Conservation (phyloP, 345 rosid species). For the Moricandia arvensis region DNA sequence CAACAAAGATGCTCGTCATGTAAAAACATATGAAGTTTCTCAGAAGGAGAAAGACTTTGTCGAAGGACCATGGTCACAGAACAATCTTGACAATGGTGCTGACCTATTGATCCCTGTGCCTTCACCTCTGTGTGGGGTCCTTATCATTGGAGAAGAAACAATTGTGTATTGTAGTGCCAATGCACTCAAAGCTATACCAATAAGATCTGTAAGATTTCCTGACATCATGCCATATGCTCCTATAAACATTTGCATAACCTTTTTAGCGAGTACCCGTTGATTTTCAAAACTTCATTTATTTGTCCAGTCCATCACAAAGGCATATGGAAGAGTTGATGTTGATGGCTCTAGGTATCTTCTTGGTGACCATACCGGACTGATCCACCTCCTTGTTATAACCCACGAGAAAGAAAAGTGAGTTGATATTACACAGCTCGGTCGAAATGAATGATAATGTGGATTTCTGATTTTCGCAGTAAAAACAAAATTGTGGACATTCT, state of each 20-base stretch:
- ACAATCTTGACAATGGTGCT: constrained; percentile 90
- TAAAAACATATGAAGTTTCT: constrained; percentile 85
- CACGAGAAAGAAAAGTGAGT: constrained; percentile 94
- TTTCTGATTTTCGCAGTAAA: background rate
- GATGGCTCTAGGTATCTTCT: constrained; percentile 95
- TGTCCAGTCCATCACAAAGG: constrained; percentile 74
- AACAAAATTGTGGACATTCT: background rate
- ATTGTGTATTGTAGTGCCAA: constrained; percentile 85
- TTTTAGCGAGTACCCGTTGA: constrained; percentile 6
- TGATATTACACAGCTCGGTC: constrained; percentile 1
- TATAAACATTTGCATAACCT: constrained; percentile 7
- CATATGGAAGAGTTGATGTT: constrained; percentile 92
- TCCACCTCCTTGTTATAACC: constrained; percentile 83
- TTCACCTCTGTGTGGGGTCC: constrained; percentile 85
- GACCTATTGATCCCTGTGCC: constrained; percentile 85
- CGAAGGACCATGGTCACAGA: constrained; percentile 94
- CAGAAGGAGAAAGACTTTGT: constrained; percentile 52
- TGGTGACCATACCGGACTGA: constrained; percentile 85
- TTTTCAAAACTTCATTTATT: constrained; percentile 14
- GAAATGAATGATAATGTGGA: background rate
- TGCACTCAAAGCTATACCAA: constrained; percentile 80
- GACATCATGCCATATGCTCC: background rate
- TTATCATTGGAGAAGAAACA: constrained; percentile 91
- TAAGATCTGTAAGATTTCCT: constrained; percentile 62
- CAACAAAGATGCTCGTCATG: constrained; percentile 92